Base-by-base conservation (phyloP, 2,329 filamentous ascomycete genomes). In the Xenosphaeropsis pyriputrescens region DNA sequence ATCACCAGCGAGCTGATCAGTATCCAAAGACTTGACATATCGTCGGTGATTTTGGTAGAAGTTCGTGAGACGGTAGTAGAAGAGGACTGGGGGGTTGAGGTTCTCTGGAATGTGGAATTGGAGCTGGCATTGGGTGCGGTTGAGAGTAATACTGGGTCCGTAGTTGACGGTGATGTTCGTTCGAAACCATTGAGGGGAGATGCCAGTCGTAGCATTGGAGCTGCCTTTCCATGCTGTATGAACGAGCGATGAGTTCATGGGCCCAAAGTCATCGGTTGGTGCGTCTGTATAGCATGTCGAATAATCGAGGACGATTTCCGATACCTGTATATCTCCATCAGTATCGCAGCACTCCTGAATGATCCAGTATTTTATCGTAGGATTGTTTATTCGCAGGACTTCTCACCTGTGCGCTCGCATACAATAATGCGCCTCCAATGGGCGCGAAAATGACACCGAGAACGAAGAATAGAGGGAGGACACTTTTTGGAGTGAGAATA, bases 21-120 rank as follows among this genome's bases (percentile, higher is more conserved):
- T 70, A 53, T 88, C 81, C 51, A 93, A 81, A 1, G 85, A 93
- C 54, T 85, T 83, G 43, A 95, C 91, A 50, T 98, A 98, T 58
- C 89, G 79, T 47, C 91, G 81, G 57, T 98, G 91, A 57, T 98
- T 98, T 61, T 98, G 91, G 65, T 96, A 96, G 64, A 98, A 98
- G 62, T 96, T 94, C 41, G 85, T 89, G 45, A 98, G 76, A 48
- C 82, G 81, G 60, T 98, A 98, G 65, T 95, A 98, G 59, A 96
- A 76, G 43, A 89, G 72, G 9, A 98, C 83, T 0, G 89, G 86
- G 1, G 86, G 74, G 3, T 71, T 68, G 59, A 98, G 79, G 41
- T 76, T 65, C 50, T 89, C 79, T 2, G 85, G 85, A 7, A 95
- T 76, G 29, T 72, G 65, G 60, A 96, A 94, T 43, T 75, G 68